phyloP scores from a whole-genome alignment of 495 filamentous ascomycete genomes.

The Thermothielavioides terrestris region DNA sequence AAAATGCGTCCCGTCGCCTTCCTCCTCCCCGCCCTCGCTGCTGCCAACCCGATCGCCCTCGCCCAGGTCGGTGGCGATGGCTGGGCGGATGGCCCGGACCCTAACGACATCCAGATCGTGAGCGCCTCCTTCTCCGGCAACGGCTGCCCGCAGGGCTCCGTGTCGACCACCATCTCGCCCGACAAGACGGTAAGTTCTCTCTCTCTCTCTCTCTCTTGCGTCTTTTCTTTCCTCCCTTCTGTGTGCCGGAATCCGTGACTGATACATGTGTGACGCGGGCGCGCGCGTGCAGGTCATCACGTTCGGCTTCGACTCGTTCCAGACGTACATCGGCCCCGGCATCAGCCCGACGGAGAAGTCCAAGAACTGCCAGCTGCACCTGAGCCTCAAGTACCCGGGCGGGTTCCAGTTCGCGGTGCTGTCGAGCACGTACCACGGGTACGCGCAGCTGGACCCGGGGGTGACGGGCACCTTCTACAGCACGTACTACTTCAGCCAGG shows the following conservation, averaged over 20 bases:
- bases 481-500: conserved; percentile 51
- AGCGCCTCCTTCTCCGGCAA: conserved; percentile 53
- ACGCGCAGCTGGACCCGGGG: conserved; percentile 42
- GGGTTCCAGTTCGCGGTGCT: conserved; percentile 52
- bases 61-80: conserved; percentile 20
- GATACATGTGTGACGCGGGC: no score
- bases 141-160: conserved; percentile 46
- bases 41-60: conserved; percentile 37
- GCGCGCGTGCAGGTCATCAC: conserved; percentile 53
- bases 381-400: conserved; percentile 49
- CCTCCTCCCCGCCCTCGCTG: conserved; percentile 41
- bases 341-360: conserved; percentile 29
- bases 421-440: conserved; percentile 50
- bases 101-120: conserved; percentile 39
- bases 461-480: conserved; percentile 49
- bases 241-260: no score
- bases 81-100: conserved; percentile 30
- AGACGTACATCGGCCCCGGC: conserved; percentile 47
- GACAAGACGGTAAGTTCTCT: conserved; percentile 39
- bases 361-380: conserved; percentile 55
- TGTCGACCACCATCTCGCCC: conserved; percentile 41
- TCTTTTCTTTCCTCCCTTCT: no score
- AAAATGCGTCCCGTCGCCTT: conserved; percentile 40
- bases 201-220: no score
- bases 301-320: conserved; percentile 49